Conservation (phyloP, 495 filamentous ascomycete genomes). For the Penicillium paxilli region DNA sequence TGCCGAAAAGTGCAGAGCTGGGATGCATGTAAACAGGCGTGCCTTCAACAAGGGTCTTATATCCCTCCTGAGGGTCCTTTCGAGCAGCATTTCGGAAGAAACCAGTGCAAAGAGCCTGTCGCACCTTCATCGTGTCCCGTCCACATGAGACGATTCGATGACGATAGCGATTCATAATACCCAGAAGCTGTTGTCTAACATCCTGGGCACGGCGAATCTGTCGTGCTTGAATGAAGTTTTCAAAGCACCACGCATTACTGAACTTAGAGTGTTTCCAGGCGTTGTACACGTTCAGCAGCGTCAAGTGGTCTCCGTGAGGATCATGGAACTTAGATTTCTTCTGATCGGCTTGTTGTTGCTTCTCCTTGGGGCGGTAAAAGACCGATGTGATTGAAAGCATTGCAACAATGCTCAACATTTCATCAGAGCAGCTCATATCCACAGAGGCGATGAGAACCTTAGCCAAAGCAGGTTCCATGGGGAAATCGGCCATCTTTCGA, state of each 20-base stretch:
- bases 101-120: constrained; percentile 88
- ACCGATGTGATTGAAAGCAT: constrained; percentile 85
- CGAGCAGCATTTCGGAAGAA: constrained; percentile 95
- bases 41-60: constrained; percentile 93
- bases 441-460: constrained; percentile 89
- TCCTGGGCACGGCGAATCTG: constrained; percentile 87
- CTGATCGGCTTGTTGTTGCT: constrained; percentile 92
- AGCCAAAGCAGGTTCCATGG: constrained; percentile 84
- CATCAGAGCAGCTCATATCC: constrained; percentile 85
- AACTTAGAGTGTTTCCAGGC: constrained; percentile 83
- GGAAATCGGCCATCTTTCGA: constrained; percentile 97
- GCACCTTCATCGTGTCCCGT: constrained; percentile 79
- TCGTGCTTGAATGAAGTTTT: constrained; percentile 95
- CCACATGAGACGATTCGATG: constrained; percentile 82
- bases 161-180: constrained; percentile 88
- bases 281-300: constrained; percentile 95
- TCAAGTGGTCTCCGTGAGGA: constrained; percentile 90
- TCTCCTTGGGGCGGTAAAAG: constrained; percentile 96
- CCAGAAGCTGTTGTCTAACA: constrained; percentile 85
- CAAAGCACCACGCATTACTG: constrained; percentile 88
- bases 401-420: constrained; percentile 90
- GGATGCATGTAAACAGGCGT: constrained; percentile 96
- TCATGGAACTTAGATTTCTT: constrained; percentile 98
- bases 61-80: constrained; percentile 94
- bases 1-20: constrained; percentile 86